Evolutionary conservation across 768 basidiomycete genomes (phyloP).

Genomic region (Boletus coccyginus): DNA sequence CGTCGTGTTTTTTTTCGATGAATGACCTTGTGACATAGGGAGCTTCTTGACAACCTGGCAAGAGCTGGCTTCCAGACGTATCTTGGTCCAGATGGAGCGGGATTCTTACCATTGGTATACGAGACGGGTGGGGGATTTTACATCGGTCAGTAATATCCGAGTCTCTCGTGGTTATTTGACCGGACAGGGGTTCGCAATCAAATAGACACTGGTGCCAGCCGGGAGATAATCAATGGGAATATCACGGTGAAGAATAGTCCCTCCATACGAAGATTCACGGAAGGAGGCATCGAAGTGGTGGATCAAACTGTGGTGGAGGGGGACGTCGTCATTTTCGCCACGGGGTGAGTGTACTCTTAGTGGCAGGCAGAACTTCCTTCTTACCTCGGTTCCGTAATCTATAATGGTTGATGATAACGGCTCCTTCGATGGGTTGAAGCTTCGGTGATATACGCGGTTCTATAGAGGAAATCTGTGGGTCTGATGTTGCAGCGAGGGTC

Average conservation of each 20-base stretch:
- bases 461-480: conserved; percentile 44
- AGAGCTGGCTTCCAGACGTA: conserved; percentile 38
- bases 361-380: not conserved
- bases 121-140: conserved; percentile 38
- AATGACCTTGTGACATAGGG: conserved; percentile 22
- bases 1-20: not conserved
- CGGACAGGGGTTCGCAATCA: not conserved
- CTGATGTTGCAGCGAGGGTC: conserved; percentile 43
- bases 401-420: not conserved
- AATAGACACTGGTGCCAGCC: conserved; percentile 39
- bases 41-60: conserved; percentile 37
- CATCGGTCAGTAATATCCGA: conserved; percentile 29
- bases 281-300: conserved; percentile 27
- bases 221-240: conserved; percentile 45
- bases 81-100: conserved; percentile 38
- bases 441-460: conserved; percentile 43
- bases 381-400: not conserved
- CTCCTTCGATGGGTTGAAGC: conserved; percentile 24
- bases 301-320: conserved; percentile 26
- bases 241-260: conserved; percentile 49
- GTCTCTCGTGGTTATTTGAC: not conserved
- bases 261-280: conserved; percentile 26
- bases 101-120: conserved; percentile 32
- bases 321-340: conserved; percentile 34
- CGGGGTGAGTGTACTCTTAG: conserved; percentile 23